A percentile compares a stretch with the other conserved stretches of the same genome.
Evolutionary conservation across 331 rosid genomes (phyloP).

Genomic region (Quercus lobata): DNA sequence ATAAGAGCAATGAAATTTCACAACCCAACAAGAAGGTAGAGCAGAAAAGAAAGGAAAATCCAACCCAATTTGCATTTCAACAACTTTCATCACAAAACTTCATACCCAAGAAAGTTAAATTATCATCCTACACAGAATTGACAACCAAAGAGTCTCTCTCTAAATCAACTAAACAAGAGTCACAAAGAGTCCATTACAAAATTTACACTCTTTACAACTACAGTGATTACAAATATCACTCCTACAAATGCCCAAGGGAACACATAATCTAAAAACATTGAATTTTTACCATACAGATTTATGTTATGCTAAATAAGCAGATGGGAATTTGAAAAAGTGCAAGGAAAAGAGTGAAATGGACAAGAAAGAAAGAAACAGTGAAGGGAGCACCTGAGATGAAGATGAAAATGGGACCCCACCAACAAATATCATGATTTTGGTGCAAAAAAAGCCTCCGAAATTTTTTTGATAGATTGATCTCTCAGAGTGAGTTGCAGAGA

Average conservation of each 20-base stretch:
- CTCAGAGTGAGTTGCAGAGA: not conserved
- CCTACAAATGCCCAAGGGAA: not conserved
- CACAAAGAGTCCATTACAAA: not conserved
- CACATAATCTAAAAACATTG: too few relatives aligned
- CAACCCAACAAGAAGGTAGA: not conserved
- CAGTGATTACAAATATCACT: not conserved
- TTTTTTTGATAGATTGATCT: not conserved
- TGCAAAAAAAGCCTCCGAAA: not conserved
- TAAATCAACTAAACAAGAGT: not conserved
- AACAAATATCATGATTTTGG: conserved; percentile 49
- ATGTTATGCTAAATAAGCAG: not conserved
- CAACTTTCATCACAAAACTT: not conserved
- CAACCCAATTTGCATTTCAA: not conserved
- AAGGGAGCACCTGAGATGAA: conserved; percentile 41
- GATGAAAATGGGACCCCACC: conserved; percentile 44
- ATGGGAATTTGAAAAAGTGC: not conserved
- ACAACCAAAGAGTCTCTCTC: not conserved
- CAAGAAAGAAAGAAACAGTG: not conserved
- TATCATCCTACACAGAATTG: not conserved
- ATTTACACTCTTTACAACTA: not conserved
- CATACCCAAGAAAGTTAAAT: not conserved
- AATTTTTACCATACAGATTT: not conserved
- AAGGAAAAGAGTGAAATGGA: not conserved
- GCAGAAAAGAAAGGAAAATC: not conserved
- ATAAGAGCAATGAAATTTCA: not conserved